Evolutionary conservation across 1,284 basidiomycete species (phyloP), one percentile per base, ranked within the genome.

Genomic region (Leccinum subrobustum): DNA sequence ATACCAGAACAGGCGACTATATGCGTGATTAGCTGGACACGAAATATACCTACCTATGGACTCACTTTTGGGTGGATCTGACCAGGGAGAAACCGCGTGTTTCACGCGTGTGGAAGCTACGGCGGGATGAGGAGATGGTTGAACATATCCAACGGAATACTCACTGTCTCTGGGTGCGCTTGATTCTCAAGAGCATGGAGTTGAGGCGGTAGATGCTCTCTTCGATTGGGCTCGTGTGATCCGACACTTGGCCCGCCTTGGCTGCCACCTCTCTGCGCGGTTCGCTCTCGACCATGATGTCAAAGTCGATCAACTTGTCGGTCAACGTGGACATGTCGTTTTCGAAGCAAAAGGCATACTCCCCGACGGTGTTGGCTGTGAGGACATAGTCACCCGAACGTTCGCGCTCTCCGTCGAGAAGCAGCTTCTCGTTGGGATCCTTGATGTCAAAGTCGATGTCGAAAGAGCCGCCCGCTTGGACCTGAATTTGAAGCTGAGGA

Each of bases 291-390:
- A 97, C 93, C 93, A 96, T 95, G 76, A 96, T 96, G 75, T 97
- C 95, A 74, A 98, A 96, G 77, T 98, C 96, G 67, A 98, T 83
- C 59, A 97, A 83, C 77, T 98, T 97, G 78, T 95, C 79, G 20
- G 90, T 90, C 66, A 95, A 83, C 4, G 91, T 93, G 8, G 89
- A 93, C 86, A 94, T 93, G 79, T 96, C 93, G 77, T 99, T 99
- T 73, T 95, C 92, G 74, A 99, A 98, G 80, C 97, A 99, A 80
- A 99, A 99, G 3, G 94, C 81, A 77, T 98, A 98, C 83, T 99
- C 97, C 69, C 96, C 96, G 60, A 91, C 84, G 39, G 85, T 84
- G 77, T 98, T 96, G 12, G 93, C 96, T 4, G 97, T 99, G 66
- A 99, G 87, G 64, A 99, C 93, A 72, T 91, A 98, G 83, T 99